Base-by-base conservation (phyloP, 148 eudicot species). In the Diospyros lotus region DNA sequence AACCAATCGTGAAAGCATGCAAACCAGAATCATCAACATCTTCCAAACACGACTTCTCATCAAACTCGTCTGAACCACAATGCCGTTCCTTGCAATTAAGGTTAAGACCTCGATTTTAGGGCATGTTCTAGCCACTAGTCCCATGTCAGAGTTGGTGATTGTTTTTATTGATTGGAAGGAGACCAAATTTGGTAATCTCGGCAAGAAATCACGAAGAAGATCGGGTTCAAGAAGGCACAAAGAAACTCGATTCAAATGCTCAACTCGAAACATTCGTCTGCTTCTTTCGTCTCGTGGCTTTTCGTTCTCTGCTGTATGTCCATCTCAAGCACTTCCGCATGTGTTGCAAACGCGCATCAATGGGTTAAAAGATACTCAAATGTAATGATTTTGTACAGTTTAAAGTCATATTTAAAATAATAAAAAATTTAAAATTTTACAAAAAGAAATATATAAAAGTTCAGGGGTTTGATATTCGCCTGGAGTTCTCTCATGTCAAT, bases 181-280 rank as follows among this genome's bases (percentile, higher is more conserved):
- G 44, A 75, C 64, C 40, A 79, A 63, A 44, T 74, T 73, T 52
- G 77, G 81, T 69, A 73, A 79, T 9, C 78, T 17, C 6, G 48
- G 70, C 40, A 79, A 58, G 69, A 79, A 79, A 43, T 54, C 12
- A 11, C 55, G 55, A 38, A 79, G 51, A 18, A 79, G 56, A 60
- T 74, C 56, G 2, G 78, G 78, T 1, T 71, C 72, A 15, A 79
- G 60, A 5, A 75, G 58, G 13, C 64, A 78, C 3, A 79, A 8
- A 48, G 81, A 68, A n/a, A 63, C 53, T 60, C 82, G 63, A 50
- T 58, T 68, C 1, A 62, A 40, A 50, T 78, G 70, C 48, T 79
- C 82, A 1, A 79, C 78, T 50, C 82, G 58, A 1, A 68, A 63
- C 82, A 74, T 68, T 55, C 74, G 78, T 55, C 69, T 79, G 82